phyloP scores from a whole-genome alignment of 2,329 filamentous ascomycete species.

The Furcasterigmium sp. region DNA sequence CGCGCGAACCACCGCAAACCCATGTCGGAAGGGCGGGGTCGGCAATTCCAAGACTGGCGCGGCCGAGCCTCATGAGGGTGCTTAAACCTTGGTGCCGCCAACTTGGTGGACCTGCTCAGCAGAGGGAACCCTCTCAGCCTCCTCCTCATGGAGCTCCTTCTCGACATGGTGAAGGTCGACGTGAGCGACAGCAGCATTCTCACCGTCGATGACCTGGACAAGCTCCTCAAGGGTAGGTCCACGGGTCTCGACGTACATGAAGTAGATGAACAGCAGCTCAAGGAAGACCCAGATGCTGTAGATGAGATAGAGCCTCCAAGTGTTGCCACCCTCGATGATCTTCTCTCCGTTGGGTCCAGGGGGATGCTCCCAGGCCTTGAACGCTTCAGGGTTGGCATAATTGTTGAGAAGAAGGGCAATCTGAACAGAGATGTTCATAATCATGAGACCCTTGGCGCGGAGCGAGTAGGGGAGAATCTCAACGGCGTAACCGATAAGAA shows the following conservation, averaged over 20 bases:
- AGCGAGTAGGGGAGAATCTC: constrained; percentile 54
- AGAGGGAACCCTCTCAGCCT: neutral
- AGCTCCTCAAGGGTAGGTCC: constrained; percentile 62
- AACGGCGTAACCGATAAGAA: constrained; percentile 51
- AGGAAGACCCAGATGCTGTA: constrained; percentile 8
- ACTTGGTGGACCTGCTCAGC: constrained; percentile 1
- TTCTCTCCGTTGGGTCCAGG: neutral
- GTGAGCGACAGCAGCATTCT: constrained; percentile 43
- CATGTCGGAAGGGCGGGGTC: too few species aligned
- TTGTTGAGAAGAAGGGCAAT: constrained; percentile 49
- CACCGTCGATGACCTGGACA: constrained; percentile 60
- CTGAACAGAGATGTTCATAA: constrained; percentile 60
- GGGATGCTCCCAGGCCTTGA: constrained; percentile 10
- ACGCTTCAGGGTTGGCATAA: constrained; percentile 15
- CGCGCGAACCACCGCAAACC: too few species aligned
- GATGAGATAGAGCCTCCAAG: constrained; percentile 9
- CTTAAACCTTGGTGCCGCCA: neutral
- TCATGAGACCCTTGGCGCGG: constrained; percentile 53
- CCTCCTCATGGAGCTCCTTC: constrained; percentile 25
- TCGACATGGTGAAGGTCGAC: constrained; percentile 38
- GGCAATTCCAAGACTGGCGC: too few species aligned
- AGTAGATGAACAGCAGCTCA: constrained; percentile 33
- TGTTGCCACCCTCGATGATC: constrained; percentile 2
- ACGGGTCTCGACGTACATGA: constrained; percentile 54
- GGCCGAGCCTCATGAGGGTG: too few species aligned